Percentiles rank a stretch among this genome's conserved stretches.
Evolutionary conservation across 805 yeast genomes (phyloP).

Genomic region (Henningerozyma blattae): DNA sequence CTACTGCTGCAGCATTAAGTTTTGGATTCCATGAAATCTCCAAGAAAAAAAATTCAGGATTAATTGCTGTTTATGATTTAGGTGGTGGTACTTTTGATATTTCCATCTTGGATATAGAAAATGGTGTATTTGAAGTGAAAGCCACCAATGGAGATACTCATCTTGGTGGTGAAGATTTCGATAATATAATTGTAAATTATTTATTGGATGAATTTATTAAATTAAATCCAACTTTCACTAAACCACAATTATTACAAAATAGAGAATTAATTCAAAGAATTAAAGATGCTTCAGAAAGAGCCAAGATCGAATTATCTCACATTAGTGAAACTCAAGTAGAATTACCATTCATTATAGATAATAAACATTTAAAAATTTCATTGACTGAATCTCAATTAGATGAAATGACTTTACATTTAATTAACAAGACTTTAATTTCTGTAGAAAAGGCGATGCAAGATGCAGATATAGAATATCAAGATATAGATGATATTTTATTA

Average conservation of each 20-base stretch:
- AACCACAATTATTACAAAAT: conserved; percentile 29
- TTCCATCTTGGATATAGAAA: conserved; percentile 65
- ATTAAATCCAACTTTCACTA: conserved; percentile 33
- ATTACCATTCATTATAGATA: conserved; percentile 56
- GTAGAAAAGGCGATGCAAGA: conserved; percentile 65
- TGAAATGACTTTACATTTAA: conserved; percentile 49
- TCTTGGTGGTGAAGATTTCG: conserved; percentile 81
- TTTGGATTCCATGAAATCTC: conserved; percentile 54
- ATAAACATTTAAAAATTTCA: conserved; percentile 45
- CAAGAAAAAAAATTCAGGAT: conserved; percentile 19
- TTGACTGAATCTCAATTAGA: conserved; percentile 62
- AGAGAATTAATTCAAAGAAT: conserved; percentile 58
- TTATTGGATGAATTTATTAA: conserved; percentile 46
- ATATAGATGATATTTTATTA: conserved; percentile 60
- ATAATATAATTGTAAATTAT: conserved; percentile 46
- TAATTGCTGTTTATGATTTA: conserved; percentile 49
- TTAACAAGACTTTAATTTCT: conserved; percentile 58
- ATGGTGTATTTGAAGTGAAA: conserved; percentile 70
- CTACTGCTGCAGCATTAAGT: conserved; percentile 79
- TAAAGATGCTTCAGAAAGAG: conserved; percentile 68
- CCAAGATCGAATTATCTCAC: conserved; percentile 65
- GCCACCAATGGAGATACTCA: conserved; percentile 81
- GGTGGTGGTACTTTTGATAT: conserved; percentile 86
- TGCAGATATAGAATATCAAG: conserved; percentile 53
- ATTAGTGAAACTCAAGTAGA: conserved; percentile 48